A percentile compares a stretch with the other conserved stretches of the same genome.
phyloP scores from a whole-genome alignment of 2,329 filamentous ascomycete species.

The Trichoderma sp. region DNA sequence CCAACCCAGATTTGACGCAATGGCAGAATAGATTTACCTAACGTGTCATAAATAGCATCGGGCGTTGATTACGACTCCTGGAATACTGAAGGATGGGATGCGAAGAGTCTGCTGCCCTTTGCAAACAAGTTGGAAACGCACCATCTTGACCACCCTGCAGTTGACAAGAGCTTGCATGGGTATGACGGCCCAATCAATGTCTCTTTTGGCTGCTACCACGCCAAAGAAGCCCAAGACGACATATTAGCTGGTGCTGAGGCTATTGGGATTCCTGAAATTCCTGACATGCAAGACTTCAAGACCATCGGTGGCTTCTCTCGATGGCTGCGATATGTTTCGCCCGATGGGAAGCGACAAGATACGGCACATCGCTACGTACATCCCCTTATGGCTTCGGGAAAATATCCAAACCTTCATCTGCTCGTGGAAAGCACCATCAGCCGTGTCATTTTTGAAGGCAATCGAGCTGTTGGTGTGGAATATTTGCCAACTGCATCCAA shows the following conservation, averaged over 20 bases:
- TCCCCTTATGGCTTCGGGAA: constrained; percentile 30
- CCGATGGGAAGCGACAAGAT: constrained; percentile 55
- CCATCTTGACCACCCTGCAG: constrained; percentile 36
- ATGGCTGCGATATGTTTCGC: constrained; percentile 40
- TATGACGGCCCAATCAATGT: constrained; percentile 54
- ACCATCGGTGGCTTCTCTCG: constrained; percentile 33
- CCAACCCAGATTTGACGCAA: not conserved
- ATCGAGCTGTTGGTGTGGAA: constrained; percentile 57
- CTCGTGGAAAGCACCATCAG: constrained; percentile 55
- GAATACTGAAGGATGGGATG: constrained; percentile 34
- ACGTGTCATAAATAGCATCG: constrained; percentile 24
- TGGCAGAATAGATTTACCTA: not conserved
- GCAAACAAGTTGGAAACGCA: constrained; percentile 54
- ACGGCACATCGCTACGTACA: constrained; percentile 50
- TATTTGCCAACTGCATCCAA: constrained; percentile 44
- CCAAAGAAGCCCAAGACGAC: constrained; percentile 41
- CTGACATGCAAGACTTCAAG: constrained; percentile 52
- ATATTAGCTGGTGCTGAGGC: constrained; percentile 50
- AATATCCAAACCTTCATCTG: constrained; percentile 58
- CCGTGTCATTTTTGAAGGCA: constrained; percentile 51
- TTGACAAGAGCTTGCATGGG: constrained; percentile 47
- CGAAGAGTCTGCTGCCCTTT: constrained; percentile 32
- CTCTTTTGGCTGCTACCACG: constrained; percentile 47
- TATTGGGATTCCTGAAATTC: constrained; percentile 42
- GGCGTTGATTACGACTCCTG: constrained; percentile 35